Evolutionary conservation across 2,329 filamentous ascomycete genomes (phyloP), one percentile per base, ranked within the genome.

Genomic region (Trichophyton verrucosum): DNA sequence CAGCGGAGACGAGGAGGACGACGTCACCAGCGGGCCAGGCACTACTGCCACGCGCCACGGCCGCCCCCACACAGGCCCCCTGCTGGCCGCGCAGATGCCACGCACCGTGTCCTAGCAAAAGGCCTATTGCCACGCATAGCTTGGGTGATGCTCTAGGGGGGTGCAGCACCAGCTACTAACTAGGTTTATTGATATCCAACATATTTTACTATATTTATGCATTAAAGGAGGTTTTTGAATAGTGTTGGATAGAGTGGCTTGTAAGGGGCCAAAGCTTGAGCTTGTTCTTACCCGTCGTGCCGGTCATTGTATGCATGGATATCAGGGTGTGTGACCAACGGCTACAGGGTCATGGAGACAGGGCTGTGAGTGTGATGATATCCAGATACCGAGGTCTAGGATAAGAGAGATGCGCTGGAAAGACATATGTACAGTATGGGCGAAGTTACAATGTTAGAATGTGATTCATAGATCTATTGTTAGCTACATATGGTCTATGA

Each of bases 1-100:
- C 33, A 13, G 33, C 33, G 33, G 11, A 38, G 33, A 38, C 33
- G 33, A 38, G 33, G 33, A 9, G 9, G 33, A 38, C 49, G 49
- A 53, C 49, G 49, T 53, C 49, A 53, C 49, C 27, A 27, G 20
- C 22, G n/a, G 11, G 13, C 30, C 49, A 53, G 49, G 49, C n/a
- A 53, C 49, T 53, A 53, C 24, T 53, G 49, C 49, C 49, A 53
- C 49, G 49, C 22, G 22, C 49, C 49, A 53, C 49, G 49, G 49
- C 49, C 49, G 15, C 22, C 27, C 49, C 44, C 44, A 47, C 44
- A 24, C 6, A 22, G 44, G 24, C 1, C 44, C 44, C 9, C 20
- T 20, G 44, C 20, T 2, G 5, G 7, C n/a, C 3, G 3, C 2
- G 44, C 17, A 47, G 44, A 47, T 47, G 44, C 44, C 44, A 47